Evolutionary conservation across 768 basidiomycete genomes (phyloP).

Genomic region (Dendrothele bispora): DNA sequence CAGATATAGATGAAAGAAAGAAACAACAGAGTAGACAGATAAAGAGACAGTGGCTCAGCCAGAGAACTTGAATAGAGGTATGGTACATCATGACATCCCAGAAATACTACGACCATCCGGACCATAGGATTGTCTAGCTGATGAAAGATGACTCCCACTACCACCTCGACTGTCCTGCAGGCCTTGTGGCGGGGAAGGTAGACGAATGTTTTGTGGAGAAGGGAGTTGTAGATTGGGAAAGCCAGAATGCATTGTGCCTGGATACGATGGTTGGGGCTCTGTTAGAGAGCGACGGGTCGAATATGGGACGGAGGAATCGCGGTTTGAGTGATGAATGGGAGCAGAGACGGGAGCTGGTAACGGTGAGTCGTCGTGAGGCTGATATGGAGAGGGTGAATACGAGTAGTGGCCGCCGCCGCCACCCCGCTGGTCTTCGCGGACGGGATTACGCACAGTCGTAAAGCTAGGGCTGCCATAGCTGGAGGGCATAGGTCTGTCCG

Average conservation of each 20-base stretch:
- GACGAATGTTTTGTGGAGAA: conserved; percentile 37
- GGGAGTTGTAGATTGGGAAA: conserved; percentile 49
- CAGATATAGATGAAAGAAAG: too few relatives aligned
- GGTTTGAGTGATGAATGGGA: conserved; percentile 36
- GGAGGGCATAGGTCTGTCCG: conserved; percentile 49
- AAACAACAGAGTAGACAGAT: too few relatives aligned
- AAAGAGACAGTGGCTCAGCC: too few relatives aligned
- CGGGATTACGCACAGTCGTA: conserved; percentile 39
- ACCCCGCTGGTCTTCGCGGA: conserved; percentile 47
- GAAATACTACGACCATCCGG: conserved; percentile 49
- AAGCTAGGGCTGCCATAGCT: conserved; percentile 50
- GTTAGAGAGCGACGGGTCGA: conserved; percentile 58
- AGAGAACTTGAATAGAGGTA: too few relatives aligned
- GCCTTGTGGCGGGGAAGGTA: conserved; percentile 44
- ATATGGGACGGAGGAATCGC: conserved; percentile 47
- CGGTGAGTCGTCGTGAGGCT: conserved; percentile 41
- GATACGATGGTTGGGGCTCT: conserved; percentile 44
- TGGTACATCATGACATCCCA: conserved; percentile 46
- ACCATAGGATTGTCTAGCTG: conserved; percentile 32
- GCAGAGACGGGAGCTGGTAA: conserved; percentile 38
- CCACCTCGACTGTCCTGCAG: conserved; percentile 29
- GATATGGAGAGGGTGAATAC: conserved; percentile 52
- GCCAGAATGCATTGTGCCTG: conserved; percentile 43
- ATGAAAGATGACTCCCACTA: conserved; percentile 32
- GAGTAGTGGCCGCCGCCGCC: conserved; percentile 56